Conservation (phyloP, 805 yeast species). For the Lachancea quebecensis region DNA sequence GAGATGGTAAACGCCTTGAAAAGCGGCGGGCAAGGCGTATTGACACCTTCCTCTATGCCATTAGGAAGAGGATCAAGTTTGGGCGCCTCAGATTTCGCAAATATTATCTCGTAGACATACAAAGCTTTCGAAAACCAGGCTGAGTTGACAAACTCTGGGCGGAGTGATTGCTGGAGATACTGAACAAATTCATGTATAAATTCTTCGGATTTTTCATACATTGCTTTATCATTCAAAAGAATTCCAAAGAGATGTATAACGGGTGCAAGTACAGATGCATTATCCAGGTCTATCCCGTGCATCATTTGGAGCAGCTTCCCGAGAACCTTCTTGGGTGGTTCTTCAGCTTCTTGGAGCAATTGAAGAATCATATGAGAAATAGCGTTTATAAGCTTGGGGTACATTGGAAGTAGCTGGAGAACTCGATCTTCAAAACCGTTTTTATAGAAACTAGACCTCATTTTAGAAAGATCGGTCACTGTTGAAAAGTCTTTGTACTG, state of each 20-base stretch:
- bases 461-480: slow-evolving; percentile 35
- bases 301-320: slow-evolving; percentile 34
- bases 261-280: slow-evolving; percentile 32
- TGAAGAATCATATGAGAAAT: slow-evolving; percentile 37
- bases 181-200: slow-evolving; percentile 33
- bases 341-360: slow-evolving; percentile 30
- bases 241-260: slow-evolving; percentile 39
- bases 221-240: slow-evolving; percentile 34
- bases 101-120: slow-evolving; percentile 45
- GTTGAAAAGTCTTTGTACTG: slow-evolving; percentile 36
- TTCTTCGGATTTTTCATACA: slow-evolving; percentile 32
- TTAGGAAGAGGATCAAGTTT: slow-evolving; percentile 31
- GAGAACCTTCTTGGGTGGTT: slow-evolving; percentile 32
- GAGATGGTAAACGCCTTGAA: slow-evolving; percentile 22
- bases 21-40: slow-evolving; percentile 11
- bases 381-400: slow-evolving; percentile 34
- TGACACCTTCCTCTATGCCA: slow-evolving; percentile 13
- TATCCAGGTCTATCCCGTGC: slow-evolving; percentile 31
- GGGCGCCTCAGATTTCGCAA: slow-evolving; percentile 49
- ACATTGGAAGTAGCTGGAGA: slow-evolving; percentile 38
- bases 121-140: slow-evolving; percentile 58
- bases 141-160: slow-evolving; percentile 34
- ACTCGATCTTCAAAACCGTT: slow-evolving; percentile 35
- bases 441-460: slow-evolving; percentile 33
- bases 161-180: slow-evolving; percentile 34